A percentile compares a stretch with the other conserved stretches of the same genome.
These are phyloP conservation scores for Puccinia polysora DNA, from an alignment of 1,284 basidiomycete genomes.

Conservation along the genomic window DNA sequence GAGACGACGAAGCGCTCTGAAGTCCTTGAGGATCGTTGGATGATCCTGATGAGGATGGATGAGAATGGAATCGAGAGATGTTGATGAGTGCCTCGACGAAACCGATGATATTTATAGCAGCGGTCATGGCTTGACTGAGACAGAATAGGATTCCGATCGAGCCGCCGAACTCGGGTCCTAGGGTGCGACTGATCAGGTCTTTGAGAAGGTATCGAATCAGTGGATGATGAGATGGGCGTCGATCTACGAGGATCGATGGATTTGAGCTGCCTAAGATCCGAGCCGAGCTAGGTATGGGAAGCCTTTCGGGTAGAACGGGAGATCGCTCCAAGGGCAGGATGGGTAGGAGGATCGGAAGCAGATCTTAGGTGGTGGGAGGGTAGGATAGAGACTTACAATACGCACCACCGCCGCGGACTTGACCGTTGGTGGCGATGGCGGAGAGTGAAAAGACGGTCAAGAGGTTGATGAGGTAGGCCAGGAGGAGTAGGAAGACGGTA, in stretches of 20 bases:
- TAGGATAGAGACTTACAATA: conserved; percentile 13
- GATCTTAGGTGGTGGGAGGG: no score
- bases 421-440: conserved; percentile 42
- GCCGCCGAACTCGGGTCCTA: conserved; percentile 41
- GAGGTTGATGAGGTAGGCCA: conserved; percentile 33
- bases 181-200: conserved; percentile 38
- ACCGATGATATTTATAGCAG: conserved; percentile 32
- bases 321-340: no score
- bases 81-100: conserved; percentile 19
- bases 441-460: conserved; percentile 40
- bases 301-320: no score
- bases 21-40: neutral
- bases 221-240: neutral
- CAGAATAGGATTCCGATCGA: conserved; percentile 41
- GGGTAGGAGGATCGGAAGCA: no score
- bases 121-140: conserved; percentile 36
- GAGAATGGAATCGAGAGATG: conserved; percentile 5
- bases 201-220: neutral
- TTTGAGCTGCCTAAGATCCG: no score
- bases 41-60: neutral
- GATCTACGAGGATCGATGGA: no score
- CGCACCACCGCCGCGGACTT: conserved; percentile 40
- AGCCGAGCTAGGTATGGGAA: no score
- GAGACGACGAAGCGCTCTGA: conserved; percentile 8
- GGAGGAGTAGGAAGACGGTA: conserved; percentile 6